Evolutionary conservation across 202 grass and related monocot species (phyloP), one percentile per base, ranked within the genome.

Genomic region (Hordeum pubiflorum): DNA sequence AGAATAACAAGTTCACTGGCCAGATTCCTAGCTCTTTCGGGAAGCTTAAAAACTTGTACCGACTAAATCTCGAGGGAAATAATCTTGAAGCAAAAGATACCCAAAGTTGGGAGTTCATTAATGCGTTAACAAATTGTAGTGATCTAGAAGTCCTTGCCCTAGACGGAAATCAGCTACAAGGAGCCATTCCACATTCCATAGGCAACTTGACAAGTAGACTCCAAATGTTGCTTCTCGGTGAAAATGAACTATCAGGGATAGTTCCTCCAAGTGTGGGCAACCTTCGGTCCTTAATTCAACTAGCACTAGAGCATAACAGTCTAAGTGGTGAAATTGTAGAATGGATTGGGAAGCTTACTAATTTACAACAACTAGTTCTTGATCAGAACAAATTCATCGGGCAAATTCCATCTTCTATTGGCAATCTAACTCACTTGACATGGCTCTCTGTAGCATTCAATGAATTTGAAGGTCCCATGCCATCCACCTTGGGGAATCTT

Each of bases 181-280:
- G 82, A 54, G 0, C 0, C 2, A 50, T 78, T 8, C 82, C 82
- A 10, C 1, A 72, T 21, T 78, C 29, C 0, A 20, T 84, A 2
- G 39, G 3, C 0, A 61, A 78, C 0, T 21, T 78, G 0, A 50
- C 55, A 0, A 26, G 1, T 4, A 50, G 0, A 0, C 39, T 78
- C 27, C 1, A 13, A 11, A 0, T 0, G 4, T 14, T 84, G 12
- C 0, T 9, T 0, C 7, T 78, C 1, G 14, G 12, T 29, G 1
- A 0, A 5, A 84, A 78, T 3, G 0, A 11, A 0, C 9, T 84
- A 6, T 37, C 65, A 7, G 75, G 82, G 0, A 20, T 21, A 54
- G 56, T 84, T 31, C 82, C 82, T 5, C 3, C 3, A 1, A 48
- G 4, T 1, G n/a, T 91, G 38, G 86, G 39, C 0, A 85, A 86